Evolutionary conservation across 2,329 filamentous ascomycete species (phyloP).

Genomic region (Neonectria magnoliae): DNA sequence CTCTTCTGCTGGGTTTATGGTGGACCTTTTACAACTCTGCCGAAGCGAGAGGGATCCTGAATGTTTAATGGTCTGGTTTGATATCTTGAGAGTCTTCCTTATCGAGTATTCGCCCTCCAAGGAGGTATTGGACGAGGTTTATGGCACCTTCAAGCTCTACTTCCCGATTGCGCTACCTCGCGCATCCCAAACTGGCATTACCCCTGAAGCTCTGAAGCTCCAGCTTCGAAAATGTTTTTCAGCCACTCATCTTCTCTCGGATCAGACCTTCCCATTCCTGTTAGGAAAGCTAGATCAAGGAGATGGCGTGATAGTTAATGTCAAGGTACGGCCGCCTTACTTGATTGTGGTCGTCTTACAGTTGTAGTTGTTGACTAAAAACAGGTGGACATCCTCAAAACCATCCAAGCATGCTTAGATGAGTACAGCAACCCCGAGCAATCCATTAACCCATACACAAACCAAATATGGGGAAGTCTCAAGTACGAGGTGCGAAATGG

Average conservation of each 20-base stretch:
- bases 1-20: constrained; percentile 57
- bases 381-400: constrained; percentile 65
- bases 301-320: constrained; percentile 65
- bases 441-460: constrained; percentile 59
- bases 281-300: constrained; percentile 68
- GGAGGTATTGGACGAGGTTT: constrained; percentile 60
- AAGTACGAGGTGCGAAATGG: constrained; percentile 72
- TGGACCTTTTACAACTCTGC: constrained; percentile 61
- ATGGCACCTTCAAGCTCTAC: constrained; percentile 67
- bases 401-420: constrained; percentile 63
- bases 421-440: constrained; percentile 58
- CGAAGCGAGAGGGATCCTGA: constrained; percentile 66
- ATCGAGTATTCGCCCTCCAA: constrained; percentile 56
- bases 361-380: constrained; percentile 18
- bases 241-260: constrained; percentile 57
- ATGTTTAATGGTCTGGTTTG: constrained; percentile 68
- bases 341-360: too few relatives aligned
- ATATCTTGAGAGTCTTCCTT: constrained; percentile 57
- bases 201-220: constrained; percentile 65
- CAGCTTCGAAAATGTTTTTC: constrained; percentile 65
- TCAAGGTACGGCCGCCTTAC: constrained; percentile 56
- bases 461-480: constrained; percentile 67
- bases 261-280: constrained; percentile 62
- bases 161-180: constrained; percentile 68
- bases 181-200: constrained; percentile 62